phyloP scores from a whole-genome alignment of 2,329 filamentous ascomycete species.

The Aureobasidium subglaciale region DNA sequence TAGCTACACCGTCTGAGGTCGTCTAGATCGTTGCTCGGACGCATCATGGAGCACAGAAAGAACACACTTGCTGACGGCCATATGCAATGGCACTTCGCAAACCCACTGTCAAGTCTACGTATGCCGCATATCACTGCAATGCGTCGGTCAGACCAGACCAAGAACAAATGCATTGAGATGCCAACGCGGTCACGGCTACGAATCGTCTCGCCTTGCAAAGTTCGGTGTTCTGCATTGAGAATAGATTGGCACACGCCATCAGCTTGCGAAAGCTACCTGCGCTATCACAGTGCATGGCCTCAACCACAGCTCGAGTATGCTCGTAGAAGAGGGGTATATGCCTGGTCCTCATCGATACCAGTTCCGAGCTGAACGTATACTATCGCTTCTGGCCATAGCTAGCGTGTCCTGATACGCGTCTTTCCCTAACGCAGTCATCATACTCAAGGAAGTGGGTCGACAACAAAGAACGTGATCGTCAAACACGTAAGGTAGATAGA shows the following conservation, averaged over 20 bases:
- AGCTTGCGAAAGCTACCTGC: background rate
- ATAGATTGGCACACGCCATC: background rate
- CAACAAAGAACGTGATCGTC: background rate
- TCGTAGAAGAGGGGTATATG: background rate
- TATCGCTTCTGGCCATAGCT: background rate
- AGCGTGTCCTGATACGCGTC: background rate
- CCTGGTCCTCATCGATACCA: background rate
- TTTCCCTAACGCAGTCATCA: conserved; percentile 2
- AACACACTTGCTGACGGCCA: background rate
- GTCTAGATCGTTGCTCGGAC: too few species aligned
- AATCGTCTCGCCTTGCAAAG: background rate
- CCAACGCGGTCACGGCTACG: background rate
- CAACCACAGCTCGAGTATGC: background rate
- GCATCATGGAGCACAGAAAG: background rate
- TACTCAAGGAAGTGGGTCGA: too few species aligned
- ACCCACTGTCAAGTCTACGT: background rate
- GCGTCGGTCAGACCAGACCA: background rate
- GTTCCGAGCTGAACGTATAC: background rate
- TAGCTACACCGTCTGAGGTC: too few species aligned
- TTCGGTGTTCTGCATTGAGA: background rate
- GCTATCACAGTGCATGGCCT: background rate
- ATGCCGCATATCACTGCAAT: background rate
- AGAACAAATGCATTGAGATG: background rate
- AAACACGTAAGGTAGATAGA: background rate
- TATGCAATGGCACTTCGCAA: background rate